Base-by-base conservation (phyloP, 2,329 filamentous ascomycete genomes). In the Cladosporium sp. region DNA sequence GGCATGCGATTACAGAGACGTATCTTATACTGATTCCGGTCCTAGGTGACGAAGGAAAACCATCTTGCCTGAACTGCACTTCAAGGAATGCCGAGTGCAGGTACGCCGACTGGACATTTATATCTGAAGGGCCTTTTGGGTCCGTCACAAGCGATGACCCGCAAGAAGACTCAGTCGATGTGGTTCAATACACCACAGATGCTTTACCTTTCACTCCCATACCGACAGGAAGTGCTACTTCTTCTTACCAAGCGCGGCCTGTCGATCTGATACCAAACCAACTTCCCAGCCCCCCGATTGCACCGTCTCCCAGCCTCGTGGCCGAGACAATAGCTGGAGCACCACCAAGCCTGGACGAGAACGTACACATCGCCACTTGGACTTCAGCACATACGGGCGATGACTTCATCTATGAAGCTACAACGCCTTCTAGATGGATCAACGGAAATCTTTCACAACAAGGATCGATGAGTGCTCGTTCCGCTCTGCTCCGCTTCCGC, bases 401-500 rank as follows among this genome's bases (percentile, higher is more conserved):
- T 26, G 54, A 57, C 18, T 32, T 32, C 5, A 23, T 39, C 14
- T 57, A 57, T 21, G 32, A 57, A 57, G 54, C 32, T 14, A 57
- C 32, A 0, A 57, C 54, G 14, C 32, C 54, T 23, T 34, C 54
- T 11, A n/a, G 54, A 25, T 34, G 30, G 30, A 57, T 57, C 21
- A 32, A 57, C 13, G 30, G 54, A 13, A 57, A 32, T 25, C 32
- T 39, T 32, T 34, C 54, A 23, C 54, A 57, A 18, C 54, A 32
- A 57, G 54, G 32, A 6, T 39, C 54, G 3, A n/a, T 39, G n/a
- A 57, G 32, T 16, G 28, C 30, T 21, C 30, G 30, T 25, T 39
- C 54, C 5, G 54, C 54, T 39, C 54, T 57, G 54, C 54, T 57
- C 21, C 54, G 54, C 30, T 57, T 57, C 32, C 54, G 54, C 30